Evolutionary conservation across 176 grass and related monocot species (phyloP).

Genomic region (Musa beccarii): DNA sequence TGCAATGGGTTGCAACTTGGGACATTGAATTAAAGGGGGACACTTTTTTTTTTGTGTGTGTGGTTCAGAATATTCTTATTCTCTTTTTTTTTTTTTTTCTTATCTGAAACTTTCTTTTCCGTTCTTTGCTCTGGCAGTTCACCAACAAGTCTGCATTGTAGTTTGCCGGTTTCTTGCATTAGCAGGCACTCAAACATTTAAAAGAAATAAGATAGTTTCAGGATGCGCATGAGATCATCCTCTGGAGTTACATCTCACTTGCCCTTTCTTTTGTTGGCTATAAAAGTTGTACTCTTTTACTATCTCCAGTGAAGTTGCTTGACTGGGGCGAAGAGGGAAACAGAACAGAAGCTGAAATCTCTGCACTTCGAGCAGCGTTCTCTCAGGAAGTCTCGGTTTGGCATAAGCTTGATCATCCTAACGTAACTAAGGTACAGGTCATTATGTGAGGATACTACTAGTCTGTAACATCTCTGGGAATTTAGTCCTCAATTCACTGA

Average conservation of each 20-base stretch:
- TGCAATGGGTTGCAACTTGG: no score
- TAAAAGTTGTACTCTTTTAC: neutral
- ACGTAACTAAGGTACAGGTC: slow-evolving; percentile 71
- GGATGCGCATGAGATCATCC: neutral
- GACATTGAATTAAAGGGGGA: neutral
- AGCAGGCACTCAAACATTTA: no score
- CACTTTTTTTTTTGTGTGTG: neutral
- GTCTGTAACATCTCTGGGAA: no score
- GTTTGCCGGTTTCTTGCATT: no score
- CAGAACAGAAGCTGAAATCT: slow-evolving; percentile 74
- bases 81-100: no score
- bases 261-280: neutral
- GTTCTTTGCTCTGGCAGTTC: no score
- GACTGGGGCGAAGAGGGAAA: slow-evolving; percentile 97
- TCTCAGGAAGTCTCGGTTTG: slow-evolving; percentile 91
- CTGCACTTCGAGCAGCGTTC: slow-evolving; percentile 67
- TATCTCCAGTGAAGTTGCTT: slow-evolving; percentile 80
- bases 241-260: neutral
- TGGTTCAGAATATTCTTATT: neutral
- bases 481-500: no score
- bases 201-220: no score
- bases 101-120: no score
- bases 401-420: slow-evolving; percentile 98
- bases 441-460: neutral
- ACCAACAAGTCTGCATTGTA: no score